phyloP scores from a whole-genome alignment of 257 asterid genomes.

The Verbena officinalis region DNA sequence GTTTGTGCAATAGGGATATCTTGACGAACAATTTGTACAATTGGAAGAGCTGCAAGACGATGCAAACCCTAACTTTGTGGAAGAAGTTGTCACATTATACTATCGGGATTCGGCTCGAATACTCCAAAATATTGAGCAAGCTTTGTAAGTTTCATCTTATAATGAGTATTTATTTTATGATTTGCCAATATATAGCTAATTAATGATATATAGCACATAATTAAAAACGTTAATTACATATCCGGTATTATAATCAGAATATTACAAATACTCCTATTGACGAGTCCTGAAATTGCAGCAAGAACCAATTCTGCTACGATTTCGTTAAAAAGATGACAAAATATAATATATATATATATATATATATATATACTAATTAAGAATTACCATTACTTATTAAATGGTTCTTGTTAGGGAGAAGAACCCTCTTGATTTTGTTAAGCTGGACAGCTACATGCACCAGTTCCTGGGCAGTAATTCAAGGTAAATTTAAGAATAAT shows the following conservation, averaged over 20 bases:
- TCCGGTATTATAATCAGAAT: no score
- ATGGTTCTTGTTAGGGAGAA: conserved; percentile 20
- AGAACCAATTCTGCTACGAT: no score
- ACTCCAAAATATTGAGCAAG: conserved; percentile 48
- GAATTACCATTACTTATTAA: background rate
- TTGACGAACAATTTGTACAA: conserved; percentile 60
- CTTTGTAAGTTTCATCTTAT: conserved; percentile 42
- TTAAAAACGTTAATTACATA: no score
- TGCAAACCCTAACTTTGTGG: conserved; percentile 60
- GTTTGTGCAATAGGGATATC: conserved; percentile 48
- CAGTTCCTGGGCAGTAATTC: conserved; percentile 61
- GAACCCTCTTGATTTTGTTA: conserved; percentile 29
- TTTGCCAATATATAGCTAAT: no score
- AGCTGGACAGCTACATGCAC: conserved; percentile 54
- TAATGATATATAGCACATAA: no score
- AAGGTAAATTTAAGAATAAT: conserved; percentile 35
- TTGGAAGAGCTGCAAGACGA: conserved; percentile 67
- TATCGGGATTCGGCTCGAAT: conserved; percentile 50
- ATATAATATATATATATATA: no score
- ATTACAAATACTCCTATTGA: no score
- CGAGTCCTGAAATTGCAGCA: no score
- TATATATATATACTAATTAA: background rate
- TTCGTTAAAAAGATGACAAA: no score
- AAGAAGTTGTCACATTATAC: conserved; percentile 65
- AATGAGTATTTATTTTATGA: no score